Conservation (phyloP, 805 yeast genomes). For the Ogataea paradorogensis region DNA sequence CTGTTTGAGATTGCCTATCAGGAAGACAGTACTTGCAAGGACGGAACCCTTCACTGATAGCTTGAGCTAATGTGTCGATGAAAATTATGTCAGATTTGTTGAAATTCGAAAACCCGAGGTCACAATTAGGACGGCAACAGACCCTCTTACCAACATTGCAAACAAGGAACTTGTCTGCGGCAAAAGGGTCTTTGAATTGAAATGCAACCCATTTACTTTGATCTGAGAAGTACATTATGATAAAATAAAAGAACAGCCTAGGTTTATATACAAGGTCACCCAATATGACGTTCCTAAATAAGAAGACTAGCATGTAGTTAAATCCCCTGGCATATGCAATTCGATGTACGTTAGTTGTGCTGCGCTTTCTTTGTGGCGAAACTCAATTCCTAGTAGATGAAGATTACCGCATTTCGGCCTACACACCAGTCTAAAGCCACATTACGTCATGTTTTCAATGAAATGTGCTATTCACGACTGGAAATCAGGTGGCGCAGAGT, state of each 20-base stretch:
- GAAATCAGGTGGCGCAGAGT: slow-evolving; percentile 1
- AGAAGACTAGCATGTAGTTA: neutral
- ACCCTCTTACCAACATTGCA: slow-evolving; percentile 40
- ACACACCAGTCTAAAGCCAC: slow-evolving; percentile 2
- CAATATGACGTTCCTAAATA: too few relatives aligned
- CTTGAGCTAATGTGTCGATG: slow-evolving; percentile 40
- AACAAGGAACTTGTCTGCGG: slow-evolving; percentile 56
- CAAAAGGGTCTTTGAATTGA: slow-evolving; percentile 64
- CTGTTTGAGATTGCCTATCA: slow-evolving; percentile 23
- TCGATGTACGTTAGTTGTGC: neutral
- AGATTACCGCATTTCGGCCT: neutral
- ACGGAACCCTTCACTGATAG: slow-evolving; percentile 41
- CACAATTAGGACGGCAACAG: slow-evolving; percentile 74
- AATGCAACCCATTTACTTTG: slow-evolving; percentile 59
- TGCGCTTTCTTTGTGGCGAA: neutral
- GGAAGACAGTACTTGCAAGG: slow-evolving; percentile 62
- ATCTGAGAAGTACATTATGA: slow-evolving; percentile 38
- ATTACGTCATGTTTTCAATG: slow-evolving; percentile 2
- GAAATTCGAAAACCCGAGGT: slow-evolving; percentile 39
- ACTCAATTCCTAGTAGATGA: neutral
- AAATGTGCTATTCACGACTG: slow-evolving; percentile 2
- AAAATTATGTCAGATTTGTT: slow-evolving; percentile 47
- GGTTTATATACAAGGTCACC: too few relatives aligned
- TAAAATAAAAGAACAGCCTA: neutral
- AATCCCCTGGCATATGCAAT: slow-evolving; percentile 9